Evolutionary conservation across 1,139 yeast genomes (phyloP).

Genomic region (Sugiyamaella neomexicana): DNA sequence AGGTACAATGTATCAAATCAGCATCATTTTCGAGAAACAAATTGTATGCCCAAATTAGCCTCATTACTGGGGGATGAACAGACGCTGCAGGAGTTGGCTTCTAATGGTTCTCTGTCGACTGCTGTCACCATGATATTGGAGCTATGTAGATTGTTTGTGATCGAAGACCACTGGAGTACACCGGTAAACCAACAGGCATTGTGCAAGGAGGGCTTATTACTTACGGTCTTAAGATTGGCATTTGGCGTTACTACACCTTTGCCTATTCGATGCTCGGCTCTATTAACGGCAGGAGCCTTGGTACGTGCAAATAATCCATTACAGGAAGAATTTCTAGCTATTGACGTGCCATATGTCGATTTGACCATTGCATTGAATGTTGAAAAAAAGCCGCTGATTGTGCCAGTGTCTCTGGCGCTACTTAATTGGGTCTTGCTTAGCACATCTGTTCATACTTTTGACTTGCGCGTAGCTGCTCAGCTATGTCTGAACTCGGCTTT

Average conservation of each 20-base stretch:
- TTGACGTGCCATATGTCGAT: slow-evolving; percentile 90
- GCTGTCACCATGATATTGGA: slow-evolving; percentile 69
- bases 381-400: slow-evolving; percentile 35
- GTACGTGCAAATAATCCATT: slow-evolving; percentile 62
- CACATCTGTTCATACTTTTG: slow-evolving; percentile 82
- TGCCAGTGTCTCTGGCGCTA: slow-evolving; percentile 74
- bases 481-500: slow-evolving; percentile 68
- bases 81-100: slow-evolving; percentile 18
- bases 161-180: slow-evolving; percentile 71
- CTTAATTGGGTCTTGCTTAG: slow-evolving; percentile 77
- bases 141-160: slow-evolving; percentile 70
- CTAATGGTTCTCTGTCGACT: slow-evolving; percentile 22
- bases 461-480: slow-evolving; percentile 71
- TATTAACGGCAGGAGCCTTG: slow-evolving; percentile 74
- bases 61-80: slow-evolving; percentile 44
- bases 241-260: slow-evolving; percentile 64
- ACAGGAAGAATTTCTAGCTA: slow-evolving; percentile 69
- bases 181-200: slow-evolving; percentile 60
- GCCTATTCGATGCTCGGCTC: slow-evolving; percentile 61
- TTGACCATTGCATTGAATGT: slow-evolving; percentile 60
- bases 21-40: slow-evolving; percentile 81
- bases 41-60: slow-evolving; percentile 66
- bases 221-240: slow-evolving; percentile 65
- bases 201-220: slow-evolving; percentile 61
- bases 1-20: slow-evolving; percentile 90